Conservation (phyloP, 352 stramenopile genomes). For the Phytophthora colocasiae region DNA sequence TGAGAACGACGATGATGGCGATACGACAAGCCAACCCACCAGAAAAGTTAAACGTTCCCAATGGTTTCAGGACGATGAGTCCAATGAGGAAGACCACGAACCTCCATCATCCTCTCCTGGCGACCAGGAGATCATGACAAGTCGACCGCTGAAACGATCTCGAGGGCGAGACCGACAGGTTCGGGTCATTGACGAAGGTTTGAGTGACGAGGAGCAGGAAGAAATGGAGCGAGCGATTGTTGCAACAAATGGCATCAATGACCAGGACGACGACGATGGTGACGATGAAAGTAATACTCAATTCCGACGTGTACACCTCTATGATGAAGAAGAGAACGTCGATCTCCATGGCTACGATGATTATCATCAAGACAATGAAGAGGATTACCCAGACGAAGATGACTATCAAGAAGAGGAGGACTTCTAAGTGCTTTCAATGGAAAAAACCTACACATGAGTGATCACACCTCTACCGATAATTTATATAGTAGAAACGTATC, state of each 20-base stretch:
- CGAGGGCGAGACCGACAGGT: conserved; percentile 22
- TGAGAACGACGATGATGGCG: conserved; percentile 29
- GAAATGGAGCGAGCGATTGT: conserved; percentile 28
- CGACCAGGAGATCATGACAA: neutral
- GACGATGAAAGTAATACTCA: conserved; percentile 15
- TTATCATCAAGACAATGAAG: conserved; percentile 23
- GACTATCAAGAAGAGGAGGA: conserved; percentile 24
- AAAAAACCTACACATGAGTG: too few relatives aligned
- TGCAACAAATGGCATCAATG: neutral
- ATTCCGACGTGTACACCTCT: conserved; percentile 25
- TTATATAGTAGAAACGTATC: too few relatives aligned
- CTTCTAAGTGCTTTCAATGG: too few relatives aligned
- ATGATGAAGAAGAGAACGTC: conserved; percentile 31
- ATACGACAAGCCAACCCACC: neutral
- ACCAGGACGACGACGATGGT: conserved; percentile 13
- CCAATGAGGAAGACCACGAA: conserved; percentile 32
- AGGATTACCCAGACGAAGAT: conserved; percentile 31
- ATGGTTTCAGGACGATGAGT: conserved; percentile 41
- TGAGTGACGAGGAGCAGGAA: conserved; percentile 46
- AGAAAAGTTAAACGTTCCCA: conserved; percentile 29
- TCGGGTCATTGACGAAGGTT: conserved; percentile 41
- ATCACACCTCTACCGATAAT: too few relatives aligned
- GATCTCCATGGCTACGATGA: conserved; percentile 31
- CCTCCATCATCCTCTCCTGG: neutral
- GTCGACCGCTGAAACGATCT: conserved; percentile 29